Evolutionary conservation across 2,329 filamentous ascomycete genomes (phyloP), one percentile per base, ranked within the genome.

Genomic region (Apiospora hydei): DNA sequence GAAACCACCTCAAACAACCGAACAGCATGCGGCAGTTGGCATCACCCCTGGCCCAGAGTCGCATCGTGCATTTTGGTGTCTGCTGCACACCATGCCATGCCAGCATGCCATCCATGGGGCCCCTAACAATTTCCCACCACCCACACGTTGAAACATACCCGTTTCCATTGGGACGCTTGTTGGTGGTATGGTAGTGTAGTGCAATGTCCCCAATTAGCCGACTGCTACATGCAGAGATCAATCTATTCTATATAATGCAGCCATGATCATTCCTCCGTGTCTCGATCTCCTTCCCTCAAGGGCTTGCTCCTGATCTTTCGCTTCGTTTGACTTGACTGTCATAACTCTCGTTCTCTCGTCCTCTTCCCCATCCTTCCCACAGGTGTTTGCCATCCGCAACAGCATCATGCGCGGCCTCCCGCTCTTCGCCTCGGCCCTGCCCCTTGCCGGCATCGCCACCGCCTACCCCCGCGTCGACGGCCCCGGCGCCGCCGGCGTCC

Each of bases 121-220:
- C 38, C 67, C 44, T 49, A 21, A 49, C 67, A 69, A 44, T 49
- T 49, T 69, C 67, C 67, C 44, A 38, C 44, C 44, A 49, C n/a
- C 67, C 67, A 69, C 67, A 38, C 10, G 67, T 18, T 18, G 43
- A 68, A 68, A 46, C 67, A 30, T 4, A 10, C 16, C 16, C 67
- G 16, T 26, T 24, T n/a, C 41, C 43, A 46, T 68, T 68, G 34
- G 46, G 46, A 68, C 43, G 30, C 24, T 68, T 26, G 11, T 11
- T 6, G 14, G 16, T 44, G 21, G 21, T 43, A 24, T 21, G 18
- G 66, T 46, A 67, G 64, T 67, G 66, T 67, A 30, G n/a, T 34
- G 66, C 46, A 38, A 8, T 38, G 5, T 38, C 34, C 14, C 16
- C 46, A 49, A 38, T 46, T 26, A 47, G 53, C 53, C 53, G 30